These are phyloP conservation scores for Phlebiopsis flavidoalba DNA, from an alignment of 768 basidiomycete genomes.

Conservation along the genomic window DNA sequence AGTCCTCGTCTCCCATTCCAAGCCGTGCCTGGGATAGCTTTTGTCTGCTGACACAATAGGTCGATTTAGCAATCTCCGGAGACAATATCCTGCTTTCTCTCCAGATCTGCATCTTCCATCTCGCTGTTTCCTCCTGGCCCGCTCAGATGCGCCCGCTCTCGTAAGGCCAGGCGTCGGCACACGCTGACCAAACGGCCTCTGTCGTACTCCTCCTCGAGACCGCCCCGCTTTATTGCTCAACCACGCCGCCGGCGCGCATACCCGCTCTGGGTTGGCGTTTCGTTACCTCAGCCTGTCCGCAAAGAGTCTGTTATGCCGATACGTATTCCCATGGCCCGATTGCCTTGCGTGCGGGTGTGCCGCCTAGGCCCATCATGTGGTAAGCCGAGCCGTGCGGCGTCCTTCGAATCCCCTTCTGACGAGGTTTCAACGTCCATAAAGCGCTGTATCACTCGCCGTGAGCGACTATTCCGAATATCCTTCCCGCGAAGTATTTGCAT, in stretches of 20 bases:
- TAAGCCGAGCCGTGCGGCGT: not conserved
- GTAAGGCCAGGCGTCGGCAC: not conserved
- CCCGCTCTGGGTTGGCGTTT: not conserved
- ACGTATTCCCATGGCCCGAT: too few relatives aligned
- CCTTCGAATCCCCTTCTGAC: not conserved
- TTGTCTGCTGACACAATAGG: slow-evolving; percentile 1
- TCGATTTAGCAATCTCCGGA: not conserved
- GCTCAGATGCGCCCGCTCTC: not conserved
- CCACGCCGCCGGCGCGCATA: not conserved
- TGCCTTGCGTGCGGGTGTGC: not conserved
- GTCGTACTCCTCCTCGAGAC: not conserved
- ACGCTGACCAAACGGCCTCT: not conserved
- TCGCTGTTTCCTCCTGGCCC: too few relatives aligned
- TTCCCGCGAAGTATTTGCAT: not conserved
- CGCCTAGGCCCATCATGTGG: not conserved
- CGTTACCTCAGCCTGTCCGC: not conserved
- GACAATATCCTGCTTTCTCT: not conserved
- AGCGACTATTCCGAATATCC: not conserved
- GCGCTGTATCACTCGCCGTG: not conserved
- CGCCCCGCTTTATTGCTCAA: not conserved
- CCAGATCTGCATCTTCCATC: too few relatives aligned
- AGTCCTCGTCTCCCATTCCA: not conserved
- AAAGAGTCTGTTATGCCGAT: too few relatives aligned
- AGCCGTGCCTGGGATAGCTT: not conserved
- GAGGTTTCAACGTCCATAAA: not conserved